Evolutionary conservation across 192 early-diverging fungal species (phyloP).

Genomic region (Backusella morwellensis): DNA sequence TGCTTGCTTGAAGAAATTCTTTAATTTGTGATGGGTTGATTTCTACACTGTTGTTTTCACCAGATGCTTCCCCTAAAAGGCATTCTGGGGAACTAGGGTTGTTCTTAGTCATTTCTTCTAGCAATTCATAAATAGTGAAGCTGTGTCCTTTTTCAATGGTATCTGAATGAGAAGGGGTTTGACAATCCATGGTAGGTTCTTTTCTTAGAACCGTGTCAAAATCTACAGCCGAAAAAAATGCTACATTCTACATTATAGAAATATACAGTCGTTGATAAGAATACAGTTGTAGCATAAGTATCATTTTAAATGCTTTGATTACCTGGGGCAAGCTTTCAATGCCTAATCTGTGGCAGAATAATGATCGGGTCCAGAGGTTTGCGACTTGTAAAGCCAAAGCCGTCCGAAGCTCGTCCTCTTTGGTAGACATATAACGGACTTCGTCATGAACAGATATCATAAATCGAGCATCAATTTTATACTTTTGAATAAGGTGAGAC

Average conservation of each 20-base stretch:
- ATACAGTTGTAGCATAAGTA: not conserved
- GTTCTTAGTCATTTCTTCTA: slow-evolving; percentile 14
- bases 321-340: slow-evolving; percentile 86
- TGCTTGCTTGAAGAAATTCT: not conserved
- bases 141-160: slow-evolving; percentile 55
- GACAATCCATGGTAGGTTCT: slow-evolving; percentile 82
- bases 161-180: slow-evolving; percentile 76
- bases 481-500: slow-evolving; percentile 74
- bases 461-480: slow-evolving; percentile 80
- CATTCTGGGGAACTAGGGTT: not conserved
- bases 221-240: slow-evolving; percentile 95
- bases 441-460: slow-evolving; percentile 95
- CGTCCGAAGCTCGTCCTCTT: slow-evolving; percentile 69
- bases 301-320: slow-evolving; percentile 1
- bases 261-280: not conserved
- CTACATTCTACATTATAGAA: slow-evolving; percentile 46
- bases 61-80: not conserved
- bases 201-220: slow-evolving; percentile 91
- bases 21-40: not conserved
- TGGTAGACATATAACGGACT: slow-evolving; percentile 81
- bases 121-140: slow-evolving; percentile 43
- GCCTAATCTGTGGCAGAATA: slow-evolving; percentile 85
- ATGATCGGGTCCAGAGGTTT: slow-evolving; percentile 89
- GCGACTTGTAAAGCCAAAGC: slow-evolving; percentile 87
- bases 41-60: not conserved